Base-by-base conservation (phyloP, 2,329 filamentous ascomycete species). In the Endocalyx cinctus region DNA sequence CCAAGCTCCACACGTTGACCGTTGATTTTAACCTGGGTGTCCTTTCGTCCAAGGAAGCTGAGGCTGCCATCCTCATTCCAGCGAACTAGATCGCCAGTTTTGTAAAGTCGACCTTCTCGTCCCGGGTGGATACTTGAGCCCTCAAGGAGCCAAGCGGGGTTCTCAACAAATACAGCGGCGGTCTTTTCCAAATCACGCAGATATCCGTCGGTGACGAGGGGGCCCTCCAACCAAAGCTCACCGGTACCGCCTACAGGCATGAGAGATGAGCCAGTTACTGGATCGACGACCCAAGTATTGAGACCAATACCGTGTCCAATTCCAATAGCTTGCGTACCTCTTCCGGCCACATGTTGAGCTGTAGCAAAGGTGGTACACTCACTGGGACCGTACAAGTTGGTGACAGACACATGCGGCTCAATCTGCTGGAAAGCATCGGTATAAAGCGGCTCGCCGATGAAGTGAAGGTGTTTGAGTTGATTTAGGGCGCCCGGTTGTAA, bases 131-230 rank as follows among this genome's bases (percentile, higher is more conserved):
- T 12, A 10, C 15, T 5, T 10, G 8, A 5, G 14, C 27, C 27
- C 6, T 17, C 6, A 12, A 16, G 13, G 8, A 29, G 27, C 37
- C 37, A 39, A 16, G 17, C 6, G 5, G 37, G 37, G 14, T 39
- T 25, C 6, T 27, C 5, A 17, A 41, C 26, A 23, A 33, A 41
- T 11, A 27, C 27, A n/a, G 31, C 25, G 5, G 28, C 28, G 12
- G 38, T 41, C 28, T 35, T 37, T 14, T 22, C 16, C 5, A 17
- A 10, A 19, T 37, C 27, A 6, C 13, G 17, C 6, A 41, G 22
- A 33, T 41, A 41, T 6, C 38, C 38, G n/a, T 32, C 15, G 11
- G 25, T 19, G 12, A 39, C 37, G 11, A 34, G 23, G 5, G 37
- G 33, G 15, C 37, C 37, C 19, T 36, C 33, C 5, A 39, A 23